Percentiles rank a stretch among this genome's conserved stretches.
phyloP scores from a whole-genome alignment of 176 grass and related monocot species.

The Aegilops tauschii region DNA sequence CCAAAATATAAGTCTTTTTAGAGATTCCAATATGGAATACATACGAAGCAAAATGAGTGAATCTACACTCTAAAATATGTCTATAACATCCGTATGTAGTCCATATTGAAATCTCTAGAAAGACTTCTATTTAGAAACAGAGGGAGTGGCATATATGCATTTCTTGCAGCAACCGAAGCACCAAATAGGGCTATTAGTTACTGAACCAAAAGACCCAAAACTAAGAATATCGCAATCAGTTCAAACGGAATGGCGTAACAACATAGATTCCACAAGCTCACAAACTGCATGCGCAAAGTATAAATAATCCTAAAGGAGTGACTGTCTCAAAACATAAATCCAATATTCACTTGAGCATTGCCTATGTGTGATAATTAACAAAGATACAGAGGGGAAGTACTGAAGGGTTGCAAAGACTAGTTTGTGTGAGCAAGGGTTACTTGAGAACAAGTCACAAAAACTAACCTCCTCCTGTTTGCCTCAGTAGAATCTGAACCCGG shows the following conservation, averaged over 20 bases:
- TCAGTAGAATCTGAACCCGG: constrained; percentile 88
- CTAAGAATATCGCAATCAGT: not conserved
- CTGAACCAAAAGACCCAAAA: not conserved
- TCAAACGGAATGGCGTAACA: not conserved
- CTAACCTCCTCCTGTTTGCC: constrained; percentile 85
- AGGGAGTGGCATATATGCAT: not conserved
- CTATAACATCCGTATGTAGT: too few species aligned
- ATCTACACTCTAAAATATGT: too few species aligned
- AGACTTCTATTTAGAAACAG: too few species aligned
- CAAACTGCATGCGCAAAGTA: not conserved
- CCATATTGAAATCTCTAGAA: too few species aligned
- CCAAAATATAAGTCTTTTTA: too few species aligned
- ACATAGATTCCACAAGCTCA: not conserved
- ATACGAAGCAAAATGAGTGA: too few species aligned
- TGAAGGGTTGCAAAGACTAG: not conserved
- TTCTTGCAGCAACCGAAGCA: not conserved
- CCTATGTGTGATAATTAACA: not conserved
- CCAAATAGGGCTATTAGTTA: not conserved
- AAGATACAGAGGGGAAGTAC: not conserved
- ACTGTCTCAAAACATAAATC: constrained; percentile 13
- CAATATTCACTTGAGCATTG: not conserved
- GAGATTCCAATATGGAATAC: too few species aligned
- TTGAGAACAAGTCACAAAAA: constrained; percentile 9
- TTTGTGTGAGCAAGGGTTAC: not conserved
- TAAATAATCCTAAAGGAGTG: not conserved